Percentiles rank a stretch among this genome's conserved stretches.
These are phyloP conservation scores for Phalaenopsis hybrid DNA, from an alignment of 116 monocot genomes.

Conservation along the genomic window DNA sequence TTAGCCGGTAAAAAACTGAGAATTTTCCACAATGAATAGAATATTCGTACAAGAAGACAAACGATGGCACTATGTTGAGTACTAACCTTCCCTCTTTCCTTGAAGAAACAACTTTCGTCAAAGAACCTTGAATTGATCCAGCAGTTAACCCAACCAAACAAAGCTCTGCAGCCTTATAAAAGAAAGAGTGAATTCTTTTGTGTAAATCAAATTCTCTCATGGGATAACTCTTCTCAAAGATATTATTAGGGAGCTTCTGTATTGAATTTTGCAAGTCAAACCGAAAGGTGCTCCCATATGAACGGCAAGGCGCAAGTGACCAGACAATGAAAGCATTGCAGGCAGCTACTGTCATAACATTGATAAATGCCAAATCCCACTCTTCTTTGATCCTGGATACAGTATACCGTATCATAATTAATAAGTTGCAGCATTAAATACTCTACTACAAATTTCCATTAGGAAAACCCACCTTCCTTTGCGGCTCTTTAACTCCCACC, in stretches of 20 bases:
- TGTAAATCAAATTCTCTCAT: conserved; percentile 86
- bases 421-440: not conserved
- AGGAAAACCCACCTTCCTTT: conserved; percentile 57
- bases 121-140: conserved; percentile 69
- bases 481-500: conserved; percentile 91
- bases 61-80: not conserved
- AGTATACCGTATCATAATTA: not conserved
- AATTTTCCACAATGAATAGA: not conserved
- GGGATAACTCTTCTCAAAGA: conserved; percentile 89
- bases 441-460: not conserved
- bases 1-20: not conserved
- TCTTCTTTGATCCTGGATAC: conserved; percentile 77
- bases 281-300: conserved; percentile 86
- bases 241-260: conserved; percentile 94
- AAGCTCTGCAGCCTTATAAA: conserved; percentile 82
- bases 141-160: conserved; percentile 63
- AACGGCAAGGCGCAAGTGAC: conserved; percentile 94
- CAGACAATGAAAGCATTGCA: conserved; percentile 91
- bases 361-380: conserved; percentile 89
- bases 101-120: conserved; percentile 51
- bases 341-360: conserved; percentile 71
- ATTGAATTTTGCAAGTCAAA: conserved; percentile 91
- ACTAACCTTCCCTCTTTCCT: conserved; percentile 63
- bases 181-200: conserved; percentile 84
- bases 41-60: not conserved